Evolutionary conservation across 1,284 basidiomycete species (phyloP).

Genomic region (Mycena citricolor): DNA sequence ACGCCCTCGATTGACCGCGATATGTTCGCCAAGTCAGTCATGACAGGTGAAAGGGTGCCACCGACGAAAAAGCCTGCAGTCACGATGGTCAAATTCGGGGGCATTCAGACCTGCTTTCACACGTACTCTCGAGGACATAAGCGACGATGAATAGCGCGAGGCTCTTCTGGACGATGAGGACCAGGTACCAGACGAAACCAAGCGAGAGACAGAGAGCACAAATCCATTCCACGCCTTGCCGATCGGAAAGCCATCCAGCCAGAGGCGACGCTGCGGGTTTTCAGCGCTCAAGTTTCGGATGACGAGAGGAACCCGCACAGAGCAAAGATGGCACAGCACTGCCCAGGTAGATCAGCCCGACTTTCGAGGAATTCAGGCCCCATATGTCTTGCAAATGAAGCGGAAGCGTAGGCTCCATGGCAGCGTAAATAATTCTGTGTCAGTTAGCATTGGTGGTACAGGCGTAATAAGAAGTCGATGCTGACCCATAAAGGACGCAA

Average conservation of each 20-base stretch:
- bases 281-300: background rate
- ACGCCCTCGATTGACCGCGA: slow-evolving; percentile 55
- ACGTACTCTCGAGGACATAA: slow-evolving; percentile 56
- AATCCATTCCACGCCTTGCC: slow-evolving; percentile 60
- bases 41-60: slow-evolving; percentile 58
- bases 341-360: slow-evolving; percentile 73
- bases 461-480: slow-evolving; percentile 10
- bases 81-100: too few relatives aligned
- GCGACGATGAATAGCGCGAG: slow-evolving; percentile 62
- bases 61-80: slow-evolving; percentile 59
- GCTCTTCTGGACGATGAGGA: slow-evolving; percentile 51
- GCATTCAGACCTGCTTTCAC: too few relatives aligned
- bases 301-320: slow-evolving; percentile 40
- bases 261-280: slow-evolving; percentile 53
- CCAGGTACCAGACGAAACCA: slow-evolving; percentile 65
- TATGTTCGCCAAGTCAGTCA: slow-evolving; percentile 61
- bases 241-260: slow-evolving; percentile 62
- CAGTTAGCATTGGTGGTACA: slow-evolving; percentile 2
- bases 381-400: slow-evolving; percentile 63
- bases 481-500: slow-evolving; percentile 63
- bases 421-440: slow-evolving; percentile 50
- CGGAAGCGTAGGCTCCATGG: slow-evolving; percentile 65
- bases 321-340: slow-evolving; percentile 67
- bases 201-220: slow-evolving; percentile 50
- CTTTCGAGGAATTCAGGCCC: slow-evolving; percentile 56